Percentiles rank a stretch among this genome's conserved stretches.
Evolutionary conservation across 148 eudicot genomes (phyloP).

Genomic region (Arctostaphylos glauca): DNA sequence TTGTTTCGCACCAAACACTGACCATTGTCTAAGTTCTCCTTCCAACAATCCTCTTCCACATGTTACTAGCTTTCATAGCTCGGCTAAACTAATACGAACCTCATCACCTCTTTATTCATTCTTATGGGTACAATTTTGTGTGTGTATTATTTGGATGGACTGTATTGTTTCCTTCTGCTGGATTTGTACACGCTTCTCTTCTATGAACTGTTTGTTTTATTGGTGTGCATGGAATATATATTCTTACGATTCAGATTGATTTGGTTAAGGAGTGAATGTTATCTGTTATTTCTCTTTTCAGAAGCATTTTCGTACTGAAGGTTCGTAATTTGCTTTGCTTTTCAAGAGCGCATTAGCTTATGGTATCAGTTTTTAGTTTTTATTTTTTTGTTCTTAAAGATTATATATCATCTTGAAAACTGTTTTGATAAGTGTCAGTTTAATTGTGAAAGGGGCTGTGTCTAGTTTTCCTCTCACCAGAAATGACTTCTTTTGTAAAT

Average conservation of each 20-base stretch:
- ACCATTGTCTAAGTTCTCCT: background rate
- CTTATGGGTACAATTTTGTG: background rate
- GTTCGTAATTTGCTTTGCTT: background rate
- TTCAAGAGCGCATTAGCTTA: constrained; percentile 7
- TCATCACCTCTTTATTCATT: background rate
- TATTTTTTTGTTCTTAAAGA: background rate
- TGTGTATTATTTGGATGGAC: background rate
- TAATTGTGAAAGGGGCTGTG: background rate
- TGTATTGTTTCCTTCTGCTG: background rate
- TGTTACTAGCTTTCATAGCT: background rate
- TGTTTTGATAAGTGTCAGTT: background rate
- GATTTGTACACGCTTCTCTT: background rate
- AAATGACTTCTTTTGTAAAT: background rate
- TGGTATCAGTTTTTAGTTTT: background rate
- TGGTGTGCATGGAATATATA: background rate
- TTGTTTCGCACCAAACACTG: no score
- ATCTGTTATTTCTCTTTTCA: no score
- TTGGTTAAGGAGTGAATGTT: background rate
- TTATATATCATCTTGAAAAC: background rate
- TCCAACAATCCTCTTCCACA: background rate
- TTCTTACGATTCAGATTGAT: background rate
- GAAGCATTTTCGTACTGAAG: background rate
- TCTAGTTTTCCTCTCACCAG: background rate
- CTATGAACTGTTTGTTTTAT: background rate
- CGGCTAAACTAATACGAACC: background rate